Evolutionary conservation across 1,284 basidiomycete genomes (phyloP).

Genomic region (Thecaphora thlaspeos): DNA sequence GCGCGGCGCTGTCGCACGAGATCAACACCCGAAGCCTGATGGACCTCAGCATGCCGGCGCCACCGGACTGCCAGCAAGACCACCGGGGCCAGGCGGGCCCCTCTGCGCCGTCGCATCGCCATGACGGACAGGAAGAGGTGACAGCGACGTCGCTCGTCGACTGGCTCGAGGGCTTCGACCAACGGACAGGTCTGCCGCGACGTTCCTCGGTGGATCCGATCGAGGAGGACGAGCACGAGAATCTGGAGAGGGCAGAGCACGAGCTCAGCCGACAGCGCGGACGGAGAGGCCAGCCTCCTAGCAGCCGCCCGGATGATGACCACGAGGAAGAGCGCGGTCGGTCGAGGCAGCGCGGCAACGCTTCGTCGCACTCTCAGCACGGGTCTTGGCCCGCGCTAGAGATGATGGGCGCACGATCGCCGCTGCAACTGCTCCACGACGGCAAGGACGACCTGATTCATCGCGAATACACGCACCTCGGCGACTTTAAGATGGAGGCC

Average conservation of each 20-base stretch:
- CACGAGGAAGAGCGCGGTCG: conserved; percentile 31
- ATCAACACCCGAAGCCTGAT: neutral
- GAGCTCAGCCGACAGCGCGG: conserved; percentile 25
- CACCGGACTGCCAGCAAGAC: conserved; percentile 5
- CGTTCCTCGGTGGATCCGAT: conserved; percentile 41
- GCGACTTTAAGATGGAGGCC: conserved; percentile 31
- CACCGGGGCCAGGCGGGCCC: neutral
- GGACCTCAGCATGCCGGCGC: neutral
- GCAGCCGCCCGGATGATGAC: conserved; percentile 6
- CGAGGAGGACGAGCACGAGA: conserved; percentile 32
- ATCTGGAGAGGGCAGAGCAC: conserved; percentile 16
- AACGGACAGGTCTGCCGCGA: conserved; percentile 34
- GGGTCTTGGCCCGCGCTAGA: conserved; percentile 30
- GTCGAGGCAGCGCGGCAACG: conserved; percentile 14
- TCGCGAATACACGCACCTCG: conserved; percentile 13
- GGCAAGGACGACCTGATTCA: conserved; percentile 6
- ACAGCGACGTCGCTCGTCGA: conserved; percentile 21
- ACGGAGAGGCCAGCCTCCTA: conserved; percentile 10
- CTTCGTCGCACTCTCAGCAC: conserved; percentile 13
- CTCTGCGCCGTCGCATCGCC: neutral
- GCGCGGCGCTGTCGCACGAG: neutral
- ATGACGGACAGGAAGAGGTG: conserved; percentile 4
- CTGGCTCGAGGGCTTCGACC: conserved; percentile 37
- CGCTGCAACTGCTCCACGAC: conserved; percentile 17
- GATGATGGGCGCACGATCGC: conserved; percentile 24